Conservation (phyloP, 208 protist genomes). For the Trypanosomatidae sp. region DNA sequence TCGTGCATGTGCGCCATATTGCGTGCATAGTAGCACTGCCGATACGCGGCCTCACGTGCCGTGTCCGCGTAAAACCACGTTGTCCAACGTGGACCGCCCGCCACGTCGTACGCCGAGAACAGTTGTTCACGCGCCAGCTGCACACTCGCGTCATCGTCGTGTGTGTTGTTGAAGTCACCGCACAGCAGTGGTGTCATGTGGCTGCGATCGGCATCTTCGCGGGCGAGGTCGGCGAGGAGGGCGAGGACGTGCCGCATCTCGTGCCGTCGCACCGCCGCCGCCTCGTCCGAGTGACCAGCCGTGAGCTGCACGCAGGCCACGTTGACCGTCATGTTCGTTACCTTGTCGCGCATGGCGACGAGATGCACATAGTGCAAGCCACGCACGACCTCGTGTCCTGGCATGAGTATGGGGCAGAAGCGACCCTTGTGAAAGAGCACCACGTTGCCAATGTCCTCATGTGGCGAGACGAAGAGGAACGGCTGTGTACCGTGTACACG, state of each 20-base stretch:
- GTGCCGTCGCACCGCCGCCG: slow-evolving; percentile 25
- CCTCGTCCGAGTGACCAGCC: slow-evolving; percentile 33
- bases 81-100: slow-evolving; percentile 76
- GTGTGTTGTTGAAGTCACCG: slow-evolving; percentile 67
- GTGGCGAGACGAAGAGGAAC: slow-evolving; percentile 18
- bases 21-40: not conserved
- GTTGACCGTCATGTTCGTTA: slow-evolving; percentile 71
- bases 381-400: slow-evolving; percentile 37
- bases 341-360: slow-evolving; percentile 51
- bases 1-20: not conserved
- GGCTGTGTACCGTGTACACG: not conserved
- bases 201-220: slow-evolving; percentile 47
- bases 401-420: slow-evolving; percentile 70
- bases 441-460: slow-evolving; percentile 80
- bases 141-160: slow-evolving; percentile 67
- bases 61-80: slow-evolving; percentile 38
- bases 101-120: slow-evolving; percentile 73
- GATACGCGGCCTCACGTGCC: not conserved
- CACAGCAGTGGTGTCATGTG: slow-evolving; percentile 48
- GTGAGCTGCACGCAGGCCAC: slow-evolving; percentile 67
- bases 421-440: slow-evolving; percentile 78
- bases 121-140: slow-evolving; percentile 37
- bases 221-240: slow-evolving; percentile 36
- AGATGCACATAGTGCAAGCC: slow-evolving; percentile 70
- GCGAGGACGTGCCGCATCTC: slow-evolving; percentile 49